Percentiles rank a stretch among this genome's conserved stretches.
Conservation (phyloP, 1,284 basidiomycete species). For the Ceratobasidium sp. region DNA sequence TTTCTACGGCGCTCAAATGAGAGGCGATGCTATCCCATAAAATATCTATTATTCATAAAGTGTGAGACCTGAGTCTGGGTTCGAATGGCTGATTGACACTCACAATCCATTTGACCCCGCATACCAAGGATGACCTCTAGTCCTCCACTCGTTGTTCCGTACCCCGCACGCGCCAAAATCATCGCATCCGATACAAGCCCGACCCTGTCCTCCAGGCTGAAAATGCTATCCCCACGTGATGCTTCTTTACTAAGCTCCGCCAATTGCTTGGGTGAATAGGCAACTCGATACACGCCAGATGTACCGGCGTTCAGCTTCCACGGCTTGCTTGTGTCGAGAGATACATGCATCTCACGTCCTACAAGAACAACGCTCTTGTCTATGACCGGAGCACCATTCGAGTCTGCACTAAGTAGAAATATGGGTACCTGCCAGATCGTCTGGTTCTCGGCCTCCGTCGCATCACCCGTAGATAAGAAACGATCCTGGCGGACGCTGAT, state of each 20-base stretch:
- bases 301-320: conserved; percentile 92
- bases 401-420: conserved; percentile 72
- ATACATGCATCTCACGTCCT: conserved; percentile 73
- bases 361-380: conserved; percentile 75
- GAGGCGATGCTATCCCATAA: conserved; percentile 75
- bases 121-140: conserved; percentile 76
- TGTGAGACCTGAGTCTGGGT: too few relatives aligned
- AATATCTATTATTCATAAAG: too few relatives aligned
- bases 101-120: conserved; percentile 78
- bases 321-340: conserved; percentile 73
- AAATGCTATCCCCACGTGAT: conserved; percentile 68
- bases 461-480: conserved; percentile 87
- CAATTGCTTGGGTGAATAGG: conserved; percentile 88
- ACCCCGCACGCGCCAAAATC: conserved; percentile 82
- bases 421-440: conserved; percentile 92
- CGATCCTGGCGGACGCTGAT: conserved; percentile 83
- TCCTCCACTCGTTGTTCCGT: conserved; percentile 78
- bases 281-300: conserved; percentile 84
- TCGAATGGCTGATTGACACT: too few relatives aligned
- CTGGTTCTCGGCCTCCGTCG: conserved; percentile 84
- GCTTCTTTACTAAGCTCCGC: conserved; percentile 82
- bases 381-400: conserved; percentile 66
- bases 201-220: conserved; percentile 85
- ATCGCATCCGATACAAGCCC: conserved; percentile 85
- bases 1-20: conserved; percentile 64